phyloP scores from a whole-genome alignment of 176 grass and related monocot species.

The Aegilops speltoides region DNA sequence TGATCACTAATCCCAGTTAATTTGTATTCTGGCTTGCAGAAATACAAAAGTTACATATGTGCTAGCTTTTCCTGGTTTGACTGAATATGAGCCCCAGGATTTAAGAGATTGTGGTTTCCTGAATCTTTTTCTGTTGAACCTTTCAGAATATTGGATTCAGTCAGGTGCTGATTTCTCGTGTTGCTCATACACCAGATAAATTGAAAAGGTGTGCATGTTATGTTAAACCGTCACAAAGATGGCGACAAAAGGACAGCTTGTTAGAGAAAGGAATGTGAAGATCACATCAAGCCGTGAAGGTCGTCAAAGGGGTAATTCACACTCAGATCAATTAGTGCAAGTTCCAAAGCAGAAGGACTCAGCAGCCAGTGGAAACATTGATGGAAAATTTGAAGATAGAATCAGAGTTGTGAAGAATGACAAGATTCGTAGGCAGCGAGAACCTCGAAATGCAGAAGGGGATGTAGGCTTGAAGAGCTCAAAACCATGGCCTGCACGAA shows the following conservation, averaged over 20 bases:
- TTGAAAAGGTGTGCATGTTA: slow-evolving; percentile 24
- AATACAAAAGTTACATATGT: slow-evolving; percentile 17
- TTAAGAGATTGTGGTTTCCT: neutral
- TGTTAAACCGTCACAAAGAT: slow-evolving; percentile 47
- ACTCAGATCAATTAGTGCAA: slow-evolving; percentile 35
- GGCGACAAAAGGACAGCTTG: slow-evolving; percentile 45
- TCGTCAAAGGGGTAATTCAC: slow-evolving; percentile 39
- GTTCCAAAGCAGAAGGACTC: slow-evolving; percentile 38
- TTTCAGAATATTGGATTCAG: slow-evolving; percentile 18
- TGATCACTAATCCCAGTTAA: neutral
- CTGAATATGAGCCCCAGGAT: slow-evolving; percentile 6
- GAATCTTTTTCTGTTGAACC: slow-evolving; percentile 1
- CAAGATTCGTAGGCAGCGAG: slow-evolving; percentile 32
- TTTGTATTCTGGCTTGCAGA: neutral
- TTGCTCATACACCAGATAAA: neutral
- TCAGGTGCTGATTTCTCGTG: slow-evolving; percentile 7
- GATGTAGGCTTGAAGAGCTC: slow-evolving; percentile 45
- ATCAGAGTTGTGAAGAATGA: slow-evolving; percentile 47
- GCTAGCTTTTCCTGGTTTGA: neutral
- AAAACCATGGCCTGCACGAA: slow-evolving; percentile 90
- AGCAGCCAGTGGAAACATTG: slow-evolving; percentile 24
- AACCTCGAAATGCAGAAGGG: slow-evolving; percentile 34
- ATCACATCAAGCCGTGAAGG: slow-evolving; percentile 21
- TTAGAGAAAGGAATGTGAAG: slow-evolving; percentile 37
- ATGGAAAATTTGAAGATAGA: slow-evolving; percentile 71